Percentiles rank a stretch among this genome's conserved stretches.
These are phyloP conservation scores for Echria macrotheca DNA, from an alignment of 495 filamentous ascomycete genomes.

Conservation along the genomic window DNA sequence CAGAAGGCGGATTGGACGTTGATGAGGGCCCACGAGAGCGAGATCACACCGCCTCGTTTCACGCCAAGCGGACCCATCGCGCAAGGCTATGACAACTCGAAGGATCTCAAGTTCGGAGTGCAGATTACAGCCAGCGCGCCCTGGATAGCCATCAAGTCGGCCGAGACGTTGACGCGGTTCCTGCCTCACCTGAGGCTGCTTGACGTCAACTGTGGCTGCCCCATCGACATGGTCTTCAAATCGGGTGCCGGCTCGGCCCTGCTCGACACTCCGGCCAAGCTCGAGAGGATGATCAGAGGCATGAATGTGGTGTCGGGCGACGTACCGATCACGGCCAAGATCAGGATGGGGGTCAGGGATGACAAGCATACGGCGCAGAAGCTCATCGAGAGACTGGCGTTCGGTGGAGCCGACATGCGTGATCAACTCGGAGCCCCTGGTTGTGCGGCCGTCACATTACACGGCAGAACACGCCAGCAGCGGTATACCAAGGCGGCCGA, in stretches of 20 bases:
- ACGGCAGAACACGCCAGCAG: constrained; percentile 89
- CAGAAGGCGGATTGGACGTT: constrained; percentile 90
- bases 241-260: constrained; percentile 91
- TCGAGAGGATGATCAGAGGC: constrained; percentile 86
- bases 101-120: constrained; percentile 80
- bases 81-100: constrained; percentile 70
- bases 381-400: constrained; percentile 72
- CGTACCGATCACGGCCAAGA: constrained; percentile 87
- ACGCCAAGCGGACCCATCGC: constrained; percentile 44
- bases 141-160: constrained; percentile 78
- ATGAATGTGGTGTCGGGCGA: constrained; percentile 90
- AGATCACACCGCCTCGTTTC: constrained; percentile 61
- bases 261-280: constrained; percentile 71
- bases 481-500: constrained; percentile 84
- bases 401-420: constrained; percentile 65
- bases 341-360: constrained; percentile 85
- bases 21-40: constrained; percentile 80
- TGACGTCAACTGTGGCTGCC: constrained; percentile 94
- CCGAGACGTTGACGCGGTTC: constrained; percentile 69
- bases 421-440: constrained; percentile 63
- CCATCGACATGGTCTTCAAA: constrained; percentile 86
- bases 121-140: constrained; percentile 89
- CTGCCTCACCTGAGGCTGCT: constrained; percentile 80
- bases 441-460: constrained; percentile 87
- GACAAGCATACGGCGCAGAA: constrained; percentile 72